Base-by-base conservation (phyloP, 495 filamentous ascomycete genomes). In the Astrothelium macrocarpum region DNA sequence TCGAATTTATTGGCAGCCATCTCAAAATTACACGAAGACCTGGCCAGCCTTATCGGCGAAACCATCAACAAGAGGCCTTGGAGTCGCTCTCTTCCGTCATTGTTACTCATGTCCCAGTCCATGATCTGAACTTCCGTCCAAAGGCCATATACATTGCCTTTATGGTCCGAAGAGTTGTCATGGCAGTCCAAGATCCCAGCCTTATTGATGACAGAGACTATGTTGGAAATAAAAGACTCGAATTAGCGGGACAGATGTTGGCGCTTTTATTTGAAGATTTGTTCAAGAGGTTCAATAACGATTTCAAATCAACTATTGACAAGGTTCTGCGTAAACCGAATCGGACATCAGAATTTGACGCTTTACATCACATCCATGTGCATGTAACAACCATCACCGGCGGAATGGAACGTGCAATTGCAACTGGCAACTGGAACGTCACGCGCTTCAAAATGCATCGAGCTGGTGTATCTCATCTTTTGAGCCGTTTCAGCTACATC, bases 391-490 rank as follows among this genome's bases (percentile, higher is more conserved):
- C 86, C 65, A 97, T 99, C 64, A 95, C 91, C 0, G 78, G 85
- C 60, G 95, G 95, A 1, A 87, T 99, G 82, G 91, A 91, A 68
- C 85, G 95, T 34, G 91, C 94, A 7, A 92, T 99, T 31, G 89
- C 95, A 59, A 97, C 93, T 20, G 94, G 94, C 18, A 99, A 99
- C 70, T 99, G 94, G 94, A 95, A 81, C 62, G 80, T 97, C 61
- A 95, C 94, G 74, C 90, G 95, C 73, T 97, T 97, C 78, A 90
- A 90, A 74, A 99, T 97, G 94, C 92, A 96, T 71, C 83, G 94
- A 74, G 94, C 94, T 25, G 94, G 94, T 69, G 91, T 99, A 11
- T 96, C 94, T 2, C 94, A 99, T 74, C 91, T 99, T 62, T 80
- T 99, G 20, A 97, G 92, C 77, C 85, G 94, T 49, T 78, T 97